A percentile compares a stretch with the other conserved stretches of the same genome.
These are phyloP conservation scores for Lepidium sativum DNA, from an alignment of 345 rosid genomes.

Conservation along the genomic window DNA sequence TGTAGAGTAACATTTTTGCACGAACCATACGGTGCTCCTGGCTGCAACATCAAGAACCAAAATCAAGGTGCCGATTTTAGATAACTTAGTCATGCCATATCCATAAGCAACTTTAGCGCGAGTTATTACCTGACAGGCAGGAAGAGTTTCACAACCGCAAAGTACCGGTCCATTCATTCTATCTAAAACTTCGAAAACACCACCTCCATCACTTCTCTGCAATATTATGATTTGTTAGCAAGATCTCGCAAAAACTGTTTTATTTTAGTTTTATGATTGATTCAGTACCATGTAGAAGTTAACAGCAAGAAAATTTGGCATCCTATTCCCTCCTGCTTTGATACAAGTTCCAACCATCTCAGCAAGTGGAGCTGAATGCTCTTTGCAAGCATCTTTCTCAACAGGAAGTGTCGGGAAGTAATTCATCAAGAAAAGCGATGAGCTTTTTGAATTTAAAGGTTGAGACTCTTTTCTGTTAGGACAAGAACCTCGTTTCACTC, in stretches of 20 bases:
- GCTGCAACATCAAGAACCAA: constrained; percentile 38
- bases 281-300: constrained; percentile 87
- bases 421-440: constrained; percentile 80
- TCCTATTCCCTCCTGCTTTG: constrained; percentile 64
- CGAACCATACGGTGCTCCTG: constrained; percentile 78
- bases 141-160: constrained; percentile 72
- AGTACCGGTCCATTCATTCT: constrained; percentile 74
- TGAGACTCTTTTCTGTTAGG: constrained; percentile 82
- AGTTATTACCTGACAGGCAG: constrained; percentile 73
- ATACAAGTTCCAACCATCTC: constrained; percentile 87
- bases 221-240: constrained; percentile 6
- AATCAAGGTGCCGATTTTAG: background rate
- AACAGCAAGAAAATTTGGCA: constrained; percentile 93
- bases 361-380: constrained; percentile 72
- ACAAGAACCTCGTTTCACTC: constrained; percentile 76
- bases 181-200: constrained; percentile 76
- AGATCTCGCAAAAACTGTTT: background rate
- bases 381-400: constrained; percentile 83
- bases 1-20: constrained; percentile 66
- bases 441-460: constrained; percentile 54
- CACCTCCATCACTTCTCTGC: constrained; percentile 96
- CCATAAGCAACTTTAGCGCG: background rate
- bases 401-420: constrained; percentile 86
- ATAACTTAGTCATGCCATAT: background rate
- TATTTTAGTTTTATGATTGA: background rate